Evolutionary conservation across 345 rosid species (phyloP).

Genomic region (Camelina neglecta): DNA sequence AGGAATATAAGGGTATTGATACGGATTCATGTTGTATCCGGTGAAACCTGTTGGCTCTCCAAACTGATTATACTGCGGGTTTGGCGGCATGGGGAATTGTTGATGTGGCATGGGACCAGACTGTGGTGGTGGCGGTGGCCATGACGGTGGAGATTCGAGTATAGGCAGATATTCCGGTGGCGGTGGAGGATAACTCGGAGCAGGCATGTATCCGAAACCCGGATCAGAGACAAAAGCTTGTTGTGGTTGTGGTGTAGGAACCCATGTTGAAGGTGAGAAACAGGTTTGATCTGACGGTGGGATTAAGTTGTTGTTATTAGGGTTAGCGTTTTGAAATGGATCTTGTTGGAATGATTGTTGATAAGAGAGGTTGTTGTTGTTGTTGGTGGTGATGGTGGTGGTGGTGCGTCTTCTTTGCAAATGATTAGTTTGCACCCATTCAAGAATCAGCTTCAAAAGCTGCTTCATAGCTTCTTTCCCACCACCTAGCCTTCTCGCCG

Average conservation of each 20-base stretch:
- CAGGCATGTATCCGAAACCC: slow-evolving; percentile 46
- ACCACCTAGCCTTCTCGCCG: slow-evolving; percentile 85
- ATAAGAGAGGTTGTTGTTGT: slow-evolving; percentile 25
- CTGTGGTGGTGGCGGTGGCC: slow-evolving; percentile 35
- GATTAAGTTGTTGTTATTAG: slow-evolving; percentile 41
- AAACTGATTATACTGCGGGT: slow-evolving; percentile 33
- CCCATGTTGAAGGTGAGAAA: slow-evolving; percentile 57
- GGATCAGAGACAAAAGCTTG: slow-evolving; percentile 49
- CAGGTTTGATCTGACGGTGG: slow-evolving; percentile 51
- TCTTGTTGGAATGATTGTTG: slow-evolving; percentile 51
- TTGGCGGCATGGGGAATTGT: slow-evolving; percentile 51
- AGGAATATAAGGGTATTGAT: slow-evolving; percentile 54
- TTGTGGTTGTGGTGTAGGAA: slow-evolving; percentile 43
- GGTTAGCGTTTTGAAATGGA: slow-evolving; percentile 59
- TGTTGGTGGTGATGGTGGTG: slow-evolving; percentile 1
- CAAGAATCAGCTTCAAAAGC: slow-evolving; percentile 87
- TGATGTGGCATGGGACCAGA: slow-evolving; percentile 43
- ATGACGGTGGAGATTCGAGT: slow-evolving; percentile 37
- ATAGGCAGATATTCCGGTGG: slow-evolving; percentile 33
- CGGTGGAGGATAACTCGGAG: slow-evolving; percentile 36
- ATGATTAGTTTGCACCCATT: slow-evolving; percentile 95
- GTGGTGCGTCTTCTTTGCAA: slow-evolving; percentile 60
- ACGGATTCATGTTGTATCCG: slow-evolving; percentile 61
- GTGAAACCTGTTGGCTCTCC: slow-evolving; percentile 43
- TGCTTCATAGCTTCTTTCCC: slow-evolving; percentile 95